Conservation (phyloP, 768 basidiomycete genomes). For the Pulveroboletus ravenelii region DNA sequence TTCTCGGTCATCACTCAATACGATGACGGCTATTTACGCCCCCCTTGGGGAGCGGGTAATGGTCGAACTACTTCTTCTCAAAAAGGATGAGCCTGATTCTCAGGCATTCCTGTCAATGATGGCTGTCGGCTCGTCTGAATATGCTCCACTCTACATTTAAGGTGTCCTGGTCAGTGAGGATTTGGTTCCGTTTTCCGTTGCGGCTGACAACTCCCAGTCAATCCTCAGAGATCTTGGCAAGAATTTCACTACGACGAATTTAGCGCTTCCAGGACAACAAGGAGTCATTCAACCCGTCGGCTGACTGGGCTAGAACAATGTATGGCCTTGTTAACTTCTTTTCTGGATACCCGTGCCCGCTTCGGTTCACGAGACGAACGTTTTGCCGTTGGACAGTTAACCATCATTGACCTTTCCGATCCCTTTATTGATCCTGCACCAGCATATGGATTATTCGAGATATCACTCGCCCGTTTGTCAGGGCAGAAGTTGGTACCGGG, state of each 20-base stretch:
- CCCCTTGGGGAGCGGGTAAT: conserved; percentile 45
- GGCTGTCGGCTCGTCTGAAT: conserved; percentile 59
- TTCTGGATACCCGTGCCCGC: conserved; percentile 36
- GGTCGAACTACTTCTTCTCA: conserved; percentile 53
- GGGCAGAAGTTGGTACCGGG: conserved; percentile 54
- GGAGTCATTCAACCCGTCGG: conserved; percentile 53
- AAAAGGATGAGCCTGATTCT: conserved; percentile 60
- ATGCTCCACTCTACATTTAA: conserved; percentile 67
- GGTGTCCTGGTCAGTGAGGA: conserved; percentile 50
- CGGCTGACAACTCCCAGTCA: conserved; percentile 32
- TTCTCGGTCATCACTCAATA: conserved; percentile 55
- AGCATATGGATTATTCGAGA: conserved; percentile 69
- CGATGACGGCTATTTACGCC: conserved; percentile 54
- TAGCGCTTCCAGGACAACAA: conserved; percentile 41
- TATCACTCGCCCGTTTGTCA: conserved; percentile 57
- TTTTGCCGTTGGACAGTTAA: conserved; percentile 55
- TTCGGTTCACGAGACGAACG: conserved; percentile 25
- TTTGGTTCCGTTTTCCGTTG: neutral
- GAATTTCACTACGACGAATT: conserved; percentile 51
- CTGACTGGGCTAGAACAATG: conserved; percentile 56
- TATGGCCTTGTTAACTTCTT: conserved; percentile 55
- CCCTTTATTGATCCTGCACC: conserved; percentile 65
- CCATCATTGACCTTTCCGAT: conserved; percentile 68
- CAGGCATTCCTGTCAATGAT: conserved; percentile 71
- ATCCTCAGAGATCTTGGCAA: conserved; percentile 64